A percentile compares a stretch with the other conserved stretches of the same genome.
phyloP scores from a whole-genome alignment of 2,329 filamentous ascomycete species.

The Trichoderma aggressivum region DNA sequence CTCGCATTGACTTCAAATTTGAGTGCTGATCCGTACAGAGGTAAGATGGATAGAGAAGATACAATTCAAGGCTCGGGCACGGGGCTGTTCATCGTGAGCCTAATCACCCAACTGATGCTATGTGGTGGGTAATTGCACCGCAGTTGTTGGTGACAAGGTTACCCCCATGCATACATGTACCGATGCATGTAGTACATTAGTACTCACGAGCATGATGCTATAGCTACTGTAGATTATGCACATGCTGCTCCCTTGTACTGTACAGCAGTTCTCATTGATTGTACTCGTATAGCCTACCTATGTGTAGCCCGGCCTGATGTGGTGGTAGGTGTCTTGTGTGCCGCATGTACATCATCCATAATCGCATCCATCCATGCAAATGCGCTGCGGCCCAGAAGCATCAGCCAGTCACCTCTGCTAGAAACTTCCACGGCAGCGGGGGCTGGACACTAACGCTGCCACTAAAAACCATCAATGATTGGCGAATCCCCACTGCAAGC shows the following conservation, averaged over 20 bases:
- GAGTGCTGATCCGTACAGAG: neutral
- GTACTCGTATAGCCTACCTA: too few relatives aligned
- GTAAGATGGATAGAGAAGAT: neutral
- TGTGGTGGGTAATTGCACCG: neutral
- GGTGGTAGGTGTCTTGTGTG: neutral
- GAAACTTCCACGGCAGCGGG: constrained; percentile 18
- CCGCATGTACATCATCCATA: neutral
- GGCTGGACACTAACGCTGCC: neutral
- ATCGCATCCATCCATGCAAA: neutral
- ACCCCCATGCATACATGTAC: neutral
- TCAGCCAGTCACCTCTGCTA: constrained; percentile 14
- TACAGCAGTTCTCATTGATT: neutral
- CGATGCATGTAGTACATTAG: neutral
- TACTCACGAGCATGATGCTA: neutral
- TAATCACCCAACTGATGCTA: neutral
- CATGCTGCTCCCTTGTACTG: neutral
- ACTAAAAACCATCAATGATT: neutral
- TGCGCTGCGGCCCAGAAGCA: constrained; percentile 14
- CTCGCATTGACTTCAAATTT: neutral
- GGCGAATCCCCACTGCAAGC: neutral
- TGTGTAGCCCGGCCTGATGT: too few relatives aligned
- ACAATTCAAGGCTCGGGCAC: neutral
- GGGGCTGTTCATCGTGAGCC: too few relatives aligned
- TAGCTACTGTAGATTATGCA: neutral
- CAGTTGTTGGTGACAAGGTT: neutral